phyloP scores from a whole-genome alignment of 345 rosid genomes.

The Passiflora organensis region DNA sequence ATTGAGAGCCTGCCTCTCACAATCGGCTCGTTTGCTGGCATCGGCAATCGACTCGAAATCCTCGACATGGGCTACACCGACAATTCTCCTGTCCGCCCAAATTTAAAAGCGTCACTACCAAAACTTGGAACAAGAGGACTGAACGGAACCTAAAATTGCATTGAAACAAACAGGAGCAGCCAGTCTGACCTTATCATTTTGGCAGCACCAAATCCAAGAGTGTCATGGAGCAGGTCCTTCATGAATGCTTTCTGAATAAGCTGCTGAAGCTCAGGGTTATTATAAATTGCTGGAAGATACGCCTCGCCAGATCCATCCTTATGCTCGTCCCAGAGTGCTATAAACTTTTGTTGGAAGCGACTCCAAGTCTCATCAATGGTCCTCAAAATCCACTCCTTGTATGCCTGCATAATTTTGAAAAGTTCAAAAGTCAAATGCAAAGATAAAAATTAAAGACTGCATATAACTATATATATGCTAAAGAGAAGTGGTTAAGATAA shows the following conservation, averaged over 20 bases:
- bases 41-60: conserved; percentile 85
- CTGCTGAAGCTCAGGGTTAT: conserved; percentile 51
- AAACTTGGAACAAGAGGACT: too few species aligned
- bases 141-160: too few species aligned
- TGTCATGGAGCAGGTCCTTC: conserved; percentile 69
- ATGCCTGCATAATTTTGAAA: conserved; percentile 34
- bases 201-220: conserved; percentile 93
- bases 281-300: conserved; percentile 72
- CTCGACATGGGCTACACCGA: conserved; percentile 94
- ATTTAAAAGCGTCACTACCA: too few species aligned
- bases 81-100: conserved; percentile 64
- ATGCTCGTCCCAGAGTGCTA: conserved; percentile 62
- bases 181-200: conserved; percentile 76
- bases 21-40: conserved; percentile 48
- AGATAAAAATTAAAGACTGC: too few species aligned
- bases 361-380: conserved; percentile 74
- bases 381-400: conserved; percentile 68
- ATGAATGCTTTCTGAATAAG: conserved; percentile 59
- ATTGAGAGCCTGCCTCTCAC: conserved; percentile 69
- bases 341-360: conserved; percentile 56
- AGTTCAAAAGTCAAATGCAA: too few species aligned
- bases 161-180: too few species aligned
- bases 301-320: conserved; percentile 87
- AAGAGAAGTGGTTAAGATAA: not conserved
- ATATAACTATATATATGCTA: too few species aligned